These are phyloP conservation scores for Albifimbria verrucaria DNA, from an alignment of 2,329 filamentous ascomycete genomes.

Conservation along the genomic window DNA sequence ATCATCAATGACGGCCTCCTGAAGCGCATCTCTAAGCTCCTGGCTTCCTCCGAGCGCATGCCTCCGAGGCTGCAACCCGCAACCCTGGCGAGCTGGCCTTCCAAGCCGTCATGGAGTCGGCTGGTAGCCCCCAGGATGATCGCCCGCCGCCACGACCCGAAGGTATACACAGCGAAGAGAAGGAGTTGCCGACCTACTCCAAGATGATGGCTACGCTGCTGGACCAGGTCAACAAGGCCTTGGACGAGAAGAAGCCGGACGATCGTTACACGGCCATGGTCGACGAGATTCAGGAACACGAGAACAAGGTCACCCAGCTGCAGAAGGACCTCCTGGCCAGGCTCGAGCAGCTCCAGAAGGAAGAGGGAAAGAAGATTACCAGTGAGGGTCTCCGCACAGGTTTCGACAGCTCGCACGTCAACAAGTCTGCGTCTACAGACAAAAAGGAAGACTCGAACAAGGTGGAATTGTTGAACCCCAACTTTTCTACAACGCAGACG, in stretches of 20 bases:
- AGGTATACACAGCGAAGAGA: constrained; percentile 72
- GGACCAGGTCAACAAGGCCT: constrained; percentile 83
- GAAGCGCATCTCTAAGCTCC: constrained; percentile 74
- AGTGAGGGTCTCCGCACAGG: constrained; percentile 86
- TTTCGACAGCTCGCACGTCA: constrained; percentile 82
- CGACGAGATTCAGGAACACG: constrained; percentile 72
- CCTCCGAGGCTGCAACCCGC: constrained; percentile 60
- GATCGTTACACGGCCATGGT: constrained; percentile 74
- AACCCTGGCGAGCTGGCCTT: constrained; percentile 83
- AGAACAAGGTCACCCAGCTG: constrained; percentile 71
- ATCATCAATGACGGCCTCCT: constrained; percentile 90
- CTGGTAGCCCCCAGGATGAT: constrained; percentile 69
- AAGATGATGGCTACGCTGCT: constrained; percentile 98
- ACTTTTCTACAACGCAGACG: constrained; percentile 24
- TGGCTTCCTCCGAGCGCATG: constrained; percentile 74
- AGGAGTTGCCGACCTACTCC: constrained; percentile 78
- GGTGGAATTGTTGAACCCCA: constrained; percentile 76
- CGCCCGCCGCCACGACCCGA: constrained; percentile 71
- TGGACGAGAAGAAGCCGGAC: constrained; percentile 71
- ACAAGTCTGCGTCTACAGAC: constrained; percentile 51
- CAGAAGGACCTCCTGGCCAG: constrained; percentile 73
- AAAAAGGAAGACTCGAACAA: constrained; percentile 47
- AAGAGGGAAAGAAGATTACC: constrained; percentile 87
- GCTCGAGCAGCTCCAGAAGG: constrained; percentile 77
- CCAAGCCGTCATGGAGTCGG: constrained; percentile 80